Evolutionary conservation across 257 asterid species (phyloP).

Genomic region (Przewalskia tangutica): DNA sequence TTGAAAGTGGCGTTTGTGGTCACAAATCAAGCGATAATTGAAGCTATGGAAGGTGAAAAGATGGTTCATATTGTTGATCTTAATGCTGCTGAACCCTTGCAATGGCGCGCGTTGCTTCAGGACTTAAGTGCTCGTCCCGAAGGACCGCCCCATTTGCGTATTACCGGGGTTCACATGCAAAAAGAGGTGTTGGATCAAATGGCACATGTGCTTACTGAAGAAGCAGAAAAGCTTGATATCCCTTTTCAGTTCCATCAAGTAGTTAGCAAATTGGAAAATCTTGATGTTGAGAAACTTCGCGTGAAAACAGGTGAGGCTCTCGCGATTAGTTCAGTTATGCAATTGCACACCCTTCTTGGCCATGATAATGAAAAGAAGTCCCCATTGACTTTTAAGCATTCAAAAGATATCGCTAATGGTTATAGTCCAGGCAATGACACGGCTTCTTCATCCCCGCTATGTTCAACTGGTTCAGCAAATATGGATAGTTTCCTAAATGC

Average conservation of each 20-base stretch:
- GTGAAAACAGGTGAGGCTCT: conserved; percentile 95
- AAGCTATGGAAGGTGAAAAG: conserved; percentile 93
- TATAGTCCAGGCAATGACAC: conserved; percentile 58
- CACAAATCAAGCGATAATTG: conserved; percentile 74
- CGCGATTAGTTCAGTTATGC: conserved; percentile 57
- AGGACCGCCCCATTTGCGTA: conserved; percentile 92
- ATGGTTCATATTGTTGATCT: conserved; percentile 86
- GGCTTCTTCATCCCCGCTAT: conserved; percentile 55
- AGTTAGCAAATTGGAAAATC: conserved; percentile 53
- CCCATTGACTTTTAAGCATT: conserved; percentile 28
- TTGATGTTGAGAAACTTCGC: conserved; percentile 54
- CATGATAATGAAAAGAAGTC: conserved; percentile 38
- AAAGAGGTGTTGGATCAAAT: conserved; percentile 69
- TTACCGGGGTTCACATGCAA: conserved; percentile 65
- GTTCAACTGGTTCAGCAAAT: conserved; percentile 22
- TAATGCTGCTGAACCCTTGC: conserved; percentile 58
- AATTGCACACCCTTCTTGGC: conserved; percentile 63
- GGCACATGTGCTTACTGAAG: conserved; percentile 67
- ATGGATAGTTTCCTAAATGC: conserved; percentile 52
- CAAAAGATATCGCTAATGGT: conserved; percentile 42
- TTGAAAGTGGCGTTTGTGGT: conserved; percentile 71
- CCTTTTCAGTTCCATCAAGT: conserved; percentile 83
- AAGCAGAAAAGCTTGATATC: conserved; percentile 79
- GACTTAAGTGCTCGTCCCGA: conserved; percentile 92
- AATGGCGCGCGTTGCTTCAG: conserved; percentile 85